phyloP scores from a whole-genome alignment of 2,329 filamentous ascomycete genomes.

The Arthrobotrys musiformis region DNA sequence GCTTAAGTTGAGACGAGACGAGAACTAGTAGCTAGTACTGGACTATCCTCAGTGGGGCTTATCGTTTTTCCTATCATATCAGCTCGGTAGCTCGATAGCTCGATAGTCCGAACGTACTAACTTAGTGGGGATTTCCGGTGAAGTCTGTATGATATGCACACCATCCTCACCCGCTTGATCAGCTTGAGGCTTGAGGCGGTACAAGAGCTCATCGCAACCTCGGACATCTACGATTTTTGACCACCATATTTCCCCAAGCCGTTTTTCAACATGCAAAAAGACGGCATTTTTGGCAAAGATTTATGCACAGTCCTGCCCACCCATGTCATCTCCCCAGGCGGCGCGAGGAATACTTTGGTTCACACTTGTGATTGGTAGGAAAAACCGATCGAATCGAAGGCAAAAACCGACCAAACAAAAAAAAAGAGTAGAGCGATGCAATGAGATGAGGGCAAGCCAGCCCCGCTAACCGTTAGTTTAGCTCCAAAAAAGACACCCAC shows the following conservation, averaged over 20 bases:
- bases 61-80: constrained; percentile 1
- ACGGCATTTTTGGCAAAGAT: constrained; percentile 7
- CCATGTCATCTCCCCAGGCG: constrained; percentile 30
- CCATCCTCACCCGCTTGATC: neutral
- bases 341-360: neutral
- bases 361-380: constrained; percentile 45
- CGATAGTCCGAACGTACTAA: neutral
- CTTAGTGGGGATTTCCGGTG: constrained; percentile 4
- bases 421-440: constrained; percentile 26
- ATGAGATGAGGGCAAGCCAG: constrained; percentile 24
- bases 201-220: neutral
- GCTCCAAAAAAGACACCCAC: constrained; percentile 1
- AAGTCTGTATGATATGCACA: constrained; percentile 12
- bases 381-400: constrained; percentile 19
- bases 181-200: constrained; percentile 15
- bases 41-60: constrained; percentile 9
- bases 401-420: too few species aligned
- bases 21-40: too few species aligned
- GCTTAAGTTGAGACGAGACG: constrained; percentile 46
- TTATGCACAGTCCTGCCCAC: constrained; percentile 45
- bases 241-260: neutral
- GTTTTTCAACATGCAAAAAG: neutral
- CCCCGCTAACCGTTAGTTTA: constrained; percentile 44
- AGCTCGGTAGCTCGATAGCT: neutral
- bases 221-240: constrained; percentile 16